These are phyloP conservation scores for Dioscorea cayenensis DNA, from an alignment of 116 monocot species.

Conservation along the genomic window DNA sequence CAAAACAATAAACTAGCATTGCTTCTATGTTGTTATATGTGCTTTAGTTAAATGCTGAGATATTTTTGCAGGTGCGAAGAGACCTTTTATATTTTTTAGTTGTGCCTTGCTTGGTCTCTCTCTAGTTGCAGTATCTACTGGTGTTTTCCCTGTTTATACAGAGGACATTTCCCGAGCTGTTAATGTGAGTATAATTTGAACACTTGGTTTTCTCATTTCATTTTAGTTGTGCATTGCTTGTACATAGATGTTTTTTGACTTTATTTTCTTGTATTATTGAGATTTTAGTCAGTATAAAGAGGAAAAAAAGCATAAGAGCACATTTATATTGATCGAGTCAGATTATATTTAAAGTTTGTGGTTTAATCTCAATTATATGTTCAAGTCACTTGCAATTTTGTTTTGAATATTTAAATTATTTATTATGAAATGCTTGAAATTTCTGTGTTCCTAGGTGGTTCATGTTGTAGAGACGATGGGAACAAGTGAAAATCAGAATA, in stretches of 20 bases:
- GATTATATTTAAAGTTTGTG: too few species aligned
- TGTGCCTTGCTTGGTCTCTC: slow-evolving; percentile 42
- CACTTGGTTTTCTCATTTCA: background rate
- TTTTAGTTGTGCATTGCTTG: background rate
- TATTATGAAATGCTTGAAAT: background rate
- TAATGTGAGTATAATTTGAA: slow-evolving; percentile 47
- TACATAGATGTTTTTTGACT: too few species aligned
- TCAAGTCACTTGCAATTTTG: too few species aligned
- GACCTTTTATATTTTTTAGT: slow-evolving; percentile 32
- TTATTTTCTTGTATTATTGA: too few species aligned
- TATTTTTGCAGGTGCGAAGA: slow-evolving; percentile 52
- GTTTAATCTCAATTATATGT: too few species aligned
- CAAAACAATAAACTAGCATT: background rate
- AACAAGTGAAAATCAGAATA: slow-evolving; percentile 23
- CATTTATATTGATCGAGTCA: too few species aligned
- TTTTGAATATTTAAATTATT: too few species aligned
- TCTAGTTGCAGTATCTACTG: slow-evolving; percentile 41
- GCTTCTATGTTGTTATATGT: background rate
- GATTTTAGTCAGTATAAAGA: too few species aligned
- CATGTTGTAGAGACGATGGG: slow-evolving; percentile 78
- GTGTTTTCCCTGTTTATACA: slow-evolving; percentile 56
- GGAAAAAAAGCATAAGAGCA: too few species aligned
- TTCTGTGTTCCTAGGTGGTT: slow-evolving; percentile 58
- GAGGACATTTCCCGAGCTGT: slow-evolving; percentile 64
- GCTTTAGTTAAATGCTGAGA: slow-evolving; percentile 6